These are phyloP conservation scores for Dendrocalamus latiflorus DNA, from an alignment of 202 grass and related monocot genomes.

Conservation along the genomic window DNA sequence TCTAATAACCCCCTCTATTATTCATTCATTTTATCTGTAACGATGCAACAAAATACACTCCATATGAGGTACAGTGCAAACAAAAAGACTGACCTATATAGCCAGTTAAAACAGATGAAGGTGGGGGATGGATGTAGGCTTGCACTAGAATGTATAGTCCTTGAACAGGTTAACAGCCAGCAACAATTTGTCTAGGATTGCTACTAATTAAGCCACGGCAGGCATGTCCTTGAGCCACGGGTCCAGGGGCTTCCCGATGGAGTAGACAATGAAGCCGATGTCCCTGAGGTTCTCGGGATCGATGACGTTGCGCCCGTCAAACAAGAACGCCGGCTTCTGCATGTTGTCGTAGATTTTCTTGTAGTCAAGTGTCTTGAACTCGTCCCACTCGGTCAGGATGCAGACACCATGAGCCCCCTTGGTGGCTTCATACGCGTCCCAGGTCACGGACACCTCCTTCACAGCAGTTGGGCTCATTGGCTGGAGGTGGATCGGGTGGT, in stretches of 20 bases:
- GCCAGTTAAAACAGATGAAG: no score
- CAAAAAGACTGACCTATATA: no score
- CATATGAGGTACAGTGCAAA: no score
- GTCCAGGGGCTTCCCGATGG: constrained; percentile 79
- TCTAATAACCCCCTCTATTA: no score
- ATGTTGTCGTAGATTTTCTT: constrained; percentile 56
- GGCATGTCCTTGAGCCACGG: constrained; percentile 91
- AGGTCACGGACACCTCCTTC: constrained; percentile 54
- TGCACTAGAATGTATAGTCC: background rate
- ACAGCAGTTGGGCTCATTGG: constrained; percentile 37
- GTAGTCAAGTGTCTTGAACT: constrained; percentile 67
- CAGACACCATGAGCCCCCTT: constrained; percentile 57
- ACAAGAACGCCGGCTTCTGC: constrained; percentile 60
- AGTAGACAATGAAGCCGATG: constrained; percentile 90
- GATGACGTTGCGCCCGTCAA: constrained; percentile 53
- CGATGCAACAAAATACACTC: no score
- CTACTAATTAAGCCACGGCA: constrained; percentile 55
- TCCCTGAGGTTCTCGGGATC: constrained; percentile 62
- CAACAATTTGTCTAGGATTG: background rate
- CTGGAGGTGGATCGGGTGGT: constrained; percentile 55
- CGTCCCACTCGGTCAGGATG: constrained; percentile 68
- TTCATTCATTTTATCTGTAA: no score
- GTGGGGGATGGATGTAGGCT: background rate
- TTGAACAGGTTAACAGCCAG: background rate
- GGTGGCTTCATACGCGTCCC: constrained; percentile 62